phyloP scores from a whole-genome alignment of 768 basidiomycete species.

The Mycena filopes region DNA sequence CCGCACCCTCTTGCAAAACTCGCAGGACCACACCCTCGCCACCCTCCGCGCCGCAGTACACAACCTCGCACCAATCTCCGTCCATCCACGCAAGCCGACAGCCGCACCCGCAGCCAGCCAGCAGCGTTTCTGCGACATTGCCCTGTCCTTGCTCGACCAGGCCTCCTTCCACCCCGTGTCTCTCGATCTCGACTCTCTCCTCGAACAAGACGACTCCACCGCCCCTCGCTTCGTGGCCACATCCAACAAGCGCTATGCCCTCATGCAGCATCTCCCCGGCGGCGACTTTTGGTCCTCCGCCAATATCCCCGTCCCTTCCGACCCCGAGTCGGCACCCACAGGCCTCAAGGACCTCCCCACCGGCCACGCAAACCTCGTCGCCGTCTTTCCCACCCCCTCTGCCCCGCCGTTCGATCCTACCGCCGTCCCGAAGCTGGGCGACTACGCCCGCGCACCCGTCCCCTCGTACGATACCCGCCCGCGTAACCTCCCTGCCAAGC shows the following conservation, averaged over 20 bases:
- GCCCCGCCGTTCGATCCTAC: conserved; percentile 44
- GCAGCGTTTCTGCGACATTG: conserved; percentile 78
- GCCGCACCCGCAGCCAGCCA: conserved; percentile 76
- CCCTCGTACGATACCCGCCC: conserved; percentile 63
- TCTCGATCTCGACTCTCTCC: conserved; percentile 57
- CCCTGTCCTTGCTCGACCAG: conserved; percentile 77
- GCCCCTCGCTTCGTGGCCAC: conserved; percentile 38
- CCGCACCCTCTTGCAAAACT: conserved; percentile 64
- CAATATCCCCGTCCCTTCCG: conserved; percentile 52
- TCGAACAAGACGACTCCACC: too few species aligned
- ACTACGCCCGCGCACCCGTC: conserved; percentile 52
- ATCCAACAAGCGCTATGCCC: conserved; percentile 66
- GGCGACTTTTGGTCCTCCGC: conserved; percentile 86
- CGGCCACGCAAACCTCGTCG: conserved; percentile 80
- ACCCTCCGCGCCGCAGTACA: conserved; percentile 73
- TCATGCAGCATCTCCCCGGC: conserved; percentile 81
- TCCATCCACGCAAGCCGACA: conserved; percentile 70
- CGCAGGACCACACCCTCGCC: conserved; percentile 63
- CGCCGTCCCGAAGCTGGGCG: conserved; percentile 32
- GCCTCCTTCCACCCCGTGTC: conserved; percentile 65
- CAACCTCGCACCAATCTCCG: conserved; percentile 74
- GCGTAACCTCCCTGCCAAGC: conserved; percentile 50
- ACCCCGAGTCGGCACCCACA: conserved; percentile 43
- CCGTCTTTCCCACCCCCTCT: conserved; percentile 74
- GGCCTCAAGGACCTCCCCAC: conserved; percentile 63